Base-by-base conservation (phyloP, 139 green algal species). In the Chlorokybus atmophyticus region DNA sequence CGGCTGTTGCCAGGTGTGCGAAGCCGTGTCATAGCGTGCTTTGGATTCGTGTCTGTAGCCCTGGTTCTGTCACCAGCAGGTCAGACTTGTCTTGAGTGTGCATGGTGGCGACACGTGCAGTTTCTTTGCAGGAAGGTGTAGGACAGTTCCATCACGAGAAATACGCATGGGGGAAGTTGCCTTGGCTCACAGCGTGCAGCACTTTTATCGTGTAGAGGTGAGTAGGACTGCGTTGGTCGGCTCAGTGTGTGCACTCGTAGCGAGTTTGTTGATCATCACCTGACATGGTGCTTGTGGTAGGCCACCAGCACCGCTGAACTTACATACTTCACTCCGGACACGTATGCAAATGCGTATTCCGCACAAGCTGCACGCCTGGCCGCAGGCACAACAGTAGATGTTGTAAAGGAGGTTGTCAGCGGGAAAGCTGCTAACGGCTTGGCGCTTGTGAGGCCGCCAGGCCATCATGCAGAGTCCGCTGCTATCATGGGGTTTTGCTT, bases 401-500 rank as follows among this genome's bases (percentile, higher is more conserved):
- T 66, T 47, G 59, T 42, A 8, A 14, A 14, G 14, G 59, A 47
- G 10, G 55, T 66, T 28, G 21, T 29, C 29, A 27, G 17, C 10
- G 48, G 59, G 8, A 29, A 60, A 7, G 21, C 27, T 14, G 8
- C 35, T 14, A 44, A 44, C 35, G 35, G 35, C 35, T 44, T 44
- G 10, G 35, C 35, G 35, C 35, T 44, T 10, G 69, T 88, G 28
- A 51, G 83, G 55, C 83, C 83, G 1, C 75, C 79, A 3, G 83
- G 83, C 0, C 84, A 93, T 67, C 84, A 86, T 59, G 75, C 82
- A 1, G 63, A 66, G 7, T 57, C 61, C 67, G 42, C 58, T 27
- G 49, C 24, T 1, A 68, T 68, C 0, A 81, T 81, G 62, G 77
- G 72, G 29, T 87, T 87, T 54, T 85, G 75, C 72, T 87, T 84